Base-by-base conservation (phyloP, 2,329 filamentous ascomycete species). In the Aspergillus nomiae region DNA sequence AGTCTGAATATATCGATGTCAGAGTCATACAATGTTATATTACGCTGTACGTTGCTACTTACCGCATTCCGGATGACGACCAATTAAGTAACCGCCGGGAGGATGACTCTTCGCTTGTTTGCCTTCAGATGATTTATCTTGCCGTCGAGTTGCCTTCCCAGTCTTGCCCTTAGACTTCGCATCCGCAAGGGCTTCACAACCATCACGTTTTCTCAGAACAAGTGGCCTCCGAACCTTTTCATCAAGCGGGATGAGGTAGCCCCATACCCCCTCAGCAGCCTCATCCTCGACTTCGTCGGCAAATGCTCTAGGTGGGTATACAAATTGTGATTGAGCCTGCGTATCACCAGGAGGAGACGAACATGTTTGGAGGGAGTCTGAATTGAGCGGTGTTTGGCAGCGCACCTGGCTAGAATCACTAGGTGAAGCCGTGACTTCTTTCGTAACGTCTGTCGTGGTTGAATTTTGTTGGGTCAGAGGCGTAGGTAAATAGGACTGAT, bases 21-120 rank as follows among this genome's bases (percentile, higher is more conserved):
- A 58, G 55, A 30, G 34, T 43, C 34, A 3, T 16, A 16, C 41
- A 14, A 43, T 43, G 45, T 28, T 30, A 8, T n/a, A 34, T 16
- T 26, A 55, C 12, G 36, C 32, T 30, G 38, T 12, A 32, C 19
- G 36, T 61, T 26, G 56, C 28, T 53, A 84, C 91, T 74, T 85
- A 94, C 91, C 92, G 77, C 95, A 98, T 79, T 99, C 95, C 2
- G 91, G 90, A 80, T 99, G 95, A 67, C 95, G 87, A 43, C 95
- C 95, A 66, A 99, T 90, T 60, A 99, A 81, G 75, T 96, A 99
- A 34, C 95, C 95, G 46, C 91, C 90, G 0, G 92, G 89, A 16
- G 90, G 84, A 24, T 87, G 81, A 8, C 85, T 87, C 66, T 64
- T 64, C 56, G 32, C 85, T 84, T 58, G 80, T 76, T 76, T 91